These are phyloP conservation scores for Chernovozyma sophiae-reginae DNA, from an alignment of 1,139 yeast genomes.

Conservation along the genomic window DNA sequence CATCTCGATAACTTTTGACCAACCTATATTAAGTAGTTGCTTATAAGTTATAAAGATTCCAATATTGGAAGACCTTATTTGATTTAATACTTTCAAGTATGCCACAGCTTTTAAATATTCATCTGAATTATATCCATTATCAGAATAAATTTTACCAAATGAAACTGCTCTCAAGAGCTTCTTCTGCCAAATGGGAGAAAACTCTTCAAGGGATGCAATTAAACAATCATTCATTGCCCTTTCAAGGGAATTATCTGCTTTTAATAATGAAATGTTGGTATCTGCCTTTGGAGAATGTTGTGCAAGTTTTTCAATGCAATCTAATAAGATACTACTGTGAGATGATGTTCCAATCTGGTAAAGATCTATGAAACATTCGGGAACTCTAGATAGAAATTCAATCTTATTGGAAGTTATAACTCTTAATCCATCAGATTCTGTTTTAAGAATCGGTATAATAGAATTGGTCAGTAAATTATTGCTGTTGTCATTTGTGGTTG, in stretches of 20 bases:
- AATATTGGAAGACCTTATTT: slow-evolving; percentile 57
- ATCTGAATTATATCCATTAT: slow-evolving; percentile 49
- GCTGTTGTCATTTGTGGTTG: slow-evolving; percentile 11
- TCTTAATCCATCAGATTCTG: slow-evolving; percentile 71
- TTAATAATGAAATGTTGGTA: slow-evolving; percentile 58
- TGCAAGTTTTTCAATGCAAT: slow-evolving; percentile 72
- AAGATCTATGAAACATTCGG: slow-evolving; percentile 52
- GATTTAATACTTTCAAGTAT: slow-evolving; percentile 63
- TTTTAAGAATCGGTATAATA: slow-evolving; percentile 34
- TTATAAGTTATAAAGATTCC: slow-evolving; percentile 64
- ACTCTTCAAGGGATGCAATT: slow-evolving; percentile 72
- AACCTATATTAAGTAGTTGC: slow-evolving; percentile 48
- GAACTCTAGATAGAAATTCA: slow-evolving; percentile 66
- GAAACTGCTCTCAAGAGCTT: slow-evolving; percentile 74
- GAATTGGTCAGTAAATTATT: slow-evolving; percentile 21
- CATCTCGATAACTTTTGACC: slow-evolving; percentile 53
- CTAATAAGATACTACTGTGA: slow-evolving; percentile 78
- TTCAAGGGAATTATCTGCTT: slow-evolving; percentile 49
- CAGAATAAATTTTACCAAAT: slow-evolving; percentile 73
- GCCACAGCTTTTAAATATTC: slow-evolving; percentile 60
- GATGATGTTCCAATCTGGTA: slow-evolving; percentile 81
- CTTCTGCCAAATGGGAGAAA: slow-evolving; percentile 77
- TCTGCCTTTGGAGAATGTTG: slow-evolving; percentile 79
- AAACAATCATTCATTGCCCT: slow-evolving; percentile 72
- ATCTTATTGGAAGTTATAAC: slow-evolving; percentile 56